Percentiles rank a stretch among this genome's conserved stretches.
Evolutionary conservation across 164 flowering plant species (phyloP).

Genomic region (Amborella trichopoda): DNA sequence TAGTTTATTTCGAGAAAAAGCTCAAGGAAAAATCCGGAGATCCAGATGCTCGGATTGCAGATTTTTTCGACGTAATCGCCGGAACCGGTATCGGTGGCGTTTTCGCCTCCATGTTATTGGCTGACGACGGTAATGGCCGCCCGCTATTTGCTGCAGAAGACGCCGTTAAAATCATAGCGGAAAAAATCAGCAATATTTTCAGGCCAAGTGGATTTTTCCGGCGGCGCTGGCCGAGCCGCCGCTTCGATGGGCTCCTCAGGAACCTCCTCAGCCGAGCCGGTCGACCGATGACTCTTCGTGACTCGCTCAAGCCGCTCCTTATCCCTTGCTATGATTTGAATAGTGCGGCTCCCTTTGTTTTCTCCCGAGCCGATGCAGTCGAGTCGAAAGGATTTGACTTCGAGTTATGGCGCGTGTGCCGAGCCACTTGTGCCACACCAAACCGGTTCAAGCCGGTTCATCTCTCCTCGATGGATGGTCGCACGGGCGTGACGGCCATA

Average conservation of each 20-base stretch:
- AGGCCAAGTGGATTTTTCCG: conserved; percentile 12
- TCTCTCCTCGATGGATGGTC: conserved; percentile 62
- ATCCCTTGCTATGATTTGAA: conserved; percentile 42
- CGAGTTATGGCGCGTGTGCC: conserved; percentile 35
- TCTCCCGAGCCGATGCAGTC: conserved; percentile 44
- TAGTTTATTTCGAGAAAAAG: conserved; percentile 25
- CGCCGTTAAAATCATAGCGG: conserved; percentile 19
- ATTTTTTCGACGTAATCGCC: conserved; percentile 38
- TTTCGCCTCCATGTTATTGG: conserved; percentile 30
- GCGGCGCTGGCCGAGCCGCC: conserved; percentile 10
- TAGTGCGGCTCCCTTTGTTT: conserved; percentile 38
- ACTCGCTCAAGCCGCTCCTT: conserved; percentile 34
- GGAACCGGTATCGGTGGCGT: conserved; percentile 47
- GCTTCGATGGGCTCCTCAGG: conserved; percentile 16
- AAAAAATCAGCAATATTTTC: conserved; percentile 12
- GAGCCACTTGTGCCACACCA: conserved; percentile 38
- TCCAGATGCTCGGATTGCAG: conserved; percentile 24
- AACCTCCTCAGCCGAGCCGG: conserved; percentile 18
- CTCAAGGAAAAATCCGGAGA: conserved; percentile 25
- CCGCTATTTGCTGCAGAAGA: conserved; percentile 30
- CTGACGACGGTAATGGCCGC: conserved; percentile 24
- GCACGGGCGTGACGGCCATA: conserved; percentile 55
- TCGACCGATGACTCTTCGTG: conserved; percentile 26
- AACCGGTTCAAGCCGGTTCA: conserved; percentile 45
- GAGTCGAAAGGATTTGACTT: conserved; percentile 38